Conservation (phyloP, 192 early-diverging fungal species). For the Mortierella antarctica region DNA sequence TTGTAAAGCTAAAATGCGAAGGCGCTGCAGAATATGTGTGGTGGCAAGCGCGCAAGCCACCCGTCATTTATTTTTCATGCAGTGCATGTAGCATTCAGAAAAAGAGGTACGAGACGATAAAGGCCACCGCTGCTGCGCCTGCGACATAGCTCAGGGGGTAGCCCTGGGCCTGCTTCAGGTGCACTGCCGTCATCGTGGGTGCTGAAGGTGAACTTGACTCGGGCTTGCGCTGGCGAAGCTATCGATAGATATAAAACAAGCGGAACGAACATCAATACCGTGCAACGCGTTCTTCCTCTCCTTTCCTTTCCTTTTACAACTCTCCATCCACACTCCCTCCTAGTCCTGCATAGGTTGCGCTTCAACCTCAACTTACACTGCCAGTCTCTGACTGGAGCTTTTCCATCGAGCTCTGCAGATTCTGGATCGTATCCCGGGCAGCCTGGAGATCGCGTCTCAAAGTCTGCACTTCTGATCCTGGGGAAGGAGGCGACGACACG, state of each 20-base stretch:
- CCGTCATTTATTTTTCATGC: too few relatives aligned
- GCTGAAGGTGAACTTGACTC: slow-evolving; percentile 23
- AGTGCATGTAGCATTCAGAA: too few relatives aligned
- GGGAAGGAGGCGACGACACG: not conserved
- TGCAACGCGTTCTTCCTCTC: not conserved
- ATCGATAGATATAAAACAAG: not conserved
- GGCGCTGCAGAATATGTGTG: too few relatives aligned
- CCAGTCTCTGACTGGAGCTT: slow-evolving; percentile 24
- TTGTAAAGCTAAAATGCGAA: too few relatives aligned
- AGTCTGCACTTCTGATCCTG: slow-evolving; percentile 4
- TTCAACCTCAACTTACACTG: slow-evolving; percentile 28
- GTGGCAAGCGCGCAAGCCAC: too few relatives aligned
- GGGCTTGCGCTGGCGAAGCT: slow-evolving; percentile 45
- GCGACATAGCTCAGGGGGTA: slow-evolving; percentile 37
- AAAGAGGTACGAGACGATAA: slow-evolving; percentile 41
- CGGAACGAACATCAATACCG: not conserved
- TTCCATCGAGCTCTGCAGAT: slow-evolving; percentile 24
- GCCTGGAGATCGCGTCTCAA: slow-evolving; percentile 41
- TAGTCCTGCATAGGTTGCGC: not conserved
- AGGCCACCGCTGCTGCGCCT: slow-evolving; percentile 33
- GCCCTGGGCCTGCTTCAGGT: slow-evolving; percentile 26
- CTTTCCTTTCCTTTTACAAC: not conserved
- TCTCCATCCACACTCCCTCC: too few relatives aligned
- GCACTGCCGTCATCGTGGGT: slow-evolving; percentile 21
- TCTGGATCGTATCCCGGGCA: slow-evolving; percentile 23